Evolutionary conservation across 805 yeast species (phyloP).

Genomic region (Metschnikowia vanudenii): DNA sequence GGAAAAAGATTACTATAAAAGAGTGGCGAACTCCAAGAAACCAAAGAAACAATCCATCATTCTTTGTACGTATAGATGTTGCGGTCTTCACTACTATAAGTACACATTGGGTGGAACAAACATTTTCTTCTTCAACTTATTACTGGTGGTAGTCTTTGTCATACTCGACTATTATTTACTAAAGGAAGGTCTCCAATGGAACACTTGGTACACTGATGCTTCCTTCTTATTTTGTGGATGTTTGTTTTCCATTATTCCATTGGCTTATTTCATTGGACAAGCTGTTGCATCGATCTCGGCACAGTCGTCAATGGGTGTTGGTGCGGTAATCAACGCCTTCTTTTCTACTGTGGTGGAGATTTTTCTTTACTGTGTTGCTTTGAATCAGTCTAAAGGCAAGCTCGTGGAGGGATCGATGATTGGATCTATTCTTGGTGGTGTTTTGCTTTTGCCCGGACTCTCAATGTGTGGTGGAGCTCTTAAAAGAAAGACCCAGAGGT

Average conservation of each 20-base stretch:
- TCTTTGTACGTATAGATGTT: constrained; percentile 87
- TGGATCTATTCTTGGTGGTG: constrained; percentile 92
- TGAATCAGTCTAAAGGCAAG: constrained; percentile 78
- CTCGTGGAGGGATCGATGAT: constrained; percentile 95
- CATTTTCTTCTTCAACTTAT: constrained; percentile 82
- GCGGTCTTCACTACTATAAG: constrained; percentile 91
- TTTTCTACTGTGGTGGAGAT: constrained; percentile 95
- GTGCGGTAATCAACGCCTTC: constrained; percentile 97
- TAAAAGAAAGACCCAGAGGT: constrained; percentile 87
- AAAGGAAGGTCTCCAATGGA: constrained; percentile 41
- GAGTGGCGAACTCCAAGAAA: constrained; percentile 24
- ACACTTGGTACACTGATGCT: constrained; percentile 54
- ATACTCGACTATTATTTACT: constrained; percentile 72
- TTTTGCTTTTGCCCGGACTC: constrained; percentile 83
- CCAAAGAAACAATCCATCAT: constrained; percentile 55
- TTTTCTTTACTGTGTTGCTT: constrained; percentile 87
- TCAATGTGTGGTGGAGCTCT: constrained; percentile 98
- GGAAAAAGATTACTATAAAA: constrained; percentile 49
- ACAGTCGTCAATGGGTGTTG: constrained; percentile 97
- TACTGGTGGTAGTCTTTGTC: constrained; percentile 76
- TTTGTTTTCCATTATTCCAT: constrained; percentile 80
- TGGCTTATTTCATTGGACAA: constrained; percentile 96
- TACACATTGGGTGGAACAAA: constrained; percentile 96
- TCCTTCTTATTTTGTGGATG: constrained; percentile 70
- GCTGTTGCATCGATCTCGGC: constrained; percentile 99